Conservation (phyloP, 2,329 filamentous ascomycete genomes). For the Ascochyta koolunga region DNA sequence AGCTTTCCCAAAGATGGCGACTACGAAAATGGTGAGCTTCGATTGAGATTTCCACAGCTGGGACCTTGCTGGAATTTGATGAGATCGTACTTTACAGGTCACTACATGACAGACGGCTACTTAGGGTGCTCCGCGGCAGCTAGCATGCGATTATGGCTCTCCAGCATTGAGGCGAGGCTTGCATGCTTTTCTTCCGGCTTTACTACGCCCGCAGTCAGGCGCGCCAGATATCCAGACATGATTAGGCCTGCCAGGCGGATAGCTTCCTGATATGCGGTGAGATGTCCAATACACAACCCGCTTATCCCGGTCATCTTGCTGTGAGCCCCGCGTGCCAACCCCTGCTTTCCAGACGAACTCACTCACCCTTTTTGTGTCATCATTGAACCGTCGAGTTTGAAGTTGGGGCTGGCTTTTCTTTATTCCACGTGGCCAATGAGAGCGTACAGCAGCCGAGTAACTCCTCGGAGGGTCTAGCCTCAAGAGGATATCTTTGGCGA, state of each 20-base stretch:
- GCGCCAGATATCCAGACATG: constrained; percentile 6
- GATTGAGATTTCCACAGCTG: background rate
- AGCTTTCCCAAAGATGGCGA: background rate
- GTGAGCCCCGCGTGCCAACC: constrained; percentile 24
- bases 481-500: constrained; percentile 40
- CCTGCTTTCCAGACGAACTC: constrained; percentile 19
- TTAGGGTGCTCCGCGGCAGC: constrained; percentile 17
- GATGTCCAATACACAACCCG: constrained; percentile 13
- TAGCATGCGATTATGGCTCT: constrained; percentile 30
- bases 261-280: constrained; percentile 1
- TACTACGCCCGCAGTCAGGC: constrained; percentile 15
- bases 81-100: background rate
- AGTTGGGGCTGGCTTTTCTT: constrained; percentile 14
- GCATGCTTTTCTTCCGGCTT: constrained; percentile 14
- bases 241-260: background rate
- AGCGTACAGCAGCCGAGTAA: constrained; percentile 26
- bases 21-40: background rate
- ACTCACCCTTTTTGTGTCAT: constrained; percentile 31
- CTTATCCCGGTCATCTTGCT: constrained; percentile 24
- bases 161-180: constrained; percentile 25
- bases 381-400: constrained; percentile 18
- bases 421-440: constrained; percentile 34
- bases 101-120: background rate
- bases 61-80: background rate
- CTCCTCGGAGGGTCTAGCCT: constrained; percentile 27